Conservation (phyloP, 495 filamentous ascomycete species). For the Cryomyces antarcticus region DNA sequence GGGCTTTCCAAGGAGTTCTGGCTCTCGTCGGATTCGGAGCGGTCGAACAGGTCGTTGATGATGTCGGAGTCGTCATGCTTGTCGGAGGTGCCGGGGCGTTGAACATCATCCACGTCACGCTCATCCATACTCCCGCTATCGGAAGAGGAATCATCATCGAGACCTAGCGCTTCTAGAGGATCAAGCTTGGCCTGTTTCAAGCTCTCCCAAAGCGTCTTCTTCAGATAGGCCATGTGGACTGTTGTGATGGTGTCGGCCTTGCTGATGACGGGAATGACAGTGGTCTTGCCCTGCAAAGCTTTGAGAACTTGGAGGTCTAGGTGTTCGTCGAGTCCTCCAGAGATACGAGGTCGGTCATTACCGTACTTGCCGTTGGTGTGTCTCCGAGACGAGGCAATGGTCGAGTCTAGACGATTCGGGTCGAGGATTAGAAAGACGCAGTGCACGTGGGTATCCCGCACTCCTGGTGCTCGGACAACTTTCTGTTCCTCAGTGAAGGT, state of each 20-base stretch:
- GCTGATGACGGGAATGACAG: slow-evolving; percentile 85
- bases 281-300: slow-evolving; percentile 81
- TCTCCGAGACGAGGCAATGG: slow-evolving; percentile 47
- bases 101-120: slow-evolving; percentile 11
- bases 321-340: slow-evolving; percentile 69
- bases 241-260: slow-evolving; percentile 94
- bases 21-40: slow-evolving; percentile 10
- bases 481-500: slow-evolving; percentile 97
- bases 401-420: slow-evolving; percentile 66
- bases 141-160: slow-evolving; percentile 47
- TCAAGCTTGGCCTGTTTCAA: slow-evolving; percentile 74
- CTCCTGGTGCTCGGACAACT: slow-evolving; percentile 77
- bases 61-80: slow-evolving; percentile 2
- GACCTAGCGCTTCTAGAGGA: slow-evolving; percentile 64
- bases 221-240: slow-evolving; percentile 82
- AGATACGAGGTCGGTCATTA: slow-evolving; percentile 22
- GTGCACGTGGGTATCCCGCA: slow-evolving; percentile 92
- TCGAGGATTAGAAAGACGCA: slow-evolving; percentile 88
- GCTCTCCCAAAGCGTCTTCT: slow-evolving; percentile 74
- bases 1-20: background rate
- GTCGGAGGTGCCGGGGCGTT: background rate
- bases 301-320: slow-evolving; percentile 81
- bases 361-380: slow-evolving; percentile 31
- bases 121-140: slow-evolving; percentile 43
- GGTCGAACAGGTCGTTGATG: slow-evolving; percentile 11